A percentile compares a stretch with the other conserved stretches of the same genome.
Conservation (phyloP, 129 eudicot genomes). For the Centaurea solstitialis region DNA sequence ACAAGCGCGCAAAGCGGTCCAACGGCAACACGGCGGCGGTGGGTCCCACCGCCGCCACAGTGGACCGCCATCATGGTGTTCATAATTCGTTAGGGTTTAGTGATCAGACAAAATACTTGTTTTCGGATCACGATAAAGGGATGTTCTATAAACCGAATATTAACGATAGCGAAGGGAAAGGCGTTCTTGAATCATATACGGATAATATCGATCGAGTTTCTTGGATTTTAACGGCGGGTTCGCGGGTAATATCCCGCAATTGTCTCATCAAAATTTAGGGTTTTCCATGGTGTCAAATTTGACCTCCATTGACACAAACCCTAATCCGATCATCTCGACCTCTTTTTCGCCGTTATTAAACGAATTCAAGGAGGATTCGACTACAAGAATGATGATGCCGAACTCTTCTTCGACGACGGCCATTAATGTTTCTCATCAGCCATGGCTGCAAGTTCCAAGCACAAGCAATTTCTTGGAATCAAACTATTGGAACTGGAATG, state of each 20-base stretch:
- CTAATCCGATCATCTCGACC: conserved; percentile 21
- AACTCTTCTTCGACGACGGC: conserved; percentile 7
- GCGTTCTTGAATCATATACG: background rate
- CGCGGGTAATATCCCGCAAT: conserved; percentile 1
- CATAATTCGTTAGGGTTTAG: conserved; percentile 21
- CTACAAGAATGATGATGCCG: conserved; percentile 20
- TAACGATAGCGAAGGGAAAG: background rate
- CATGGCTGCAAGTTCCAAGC: conserved; percentile 45
- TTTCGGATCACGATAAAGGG: conserved; percentile 19
- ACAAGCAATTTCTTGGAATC: conserved; percentile 38
- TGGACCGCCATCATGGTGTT: background rate
- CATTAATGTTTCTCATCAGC: conserved; percentile 23
- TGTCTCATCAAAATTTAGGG: conserved; percentile 40
- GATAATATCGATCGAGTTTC: conserved; percentile 23
- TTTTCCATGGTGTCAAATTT: conserved; percentile 47
- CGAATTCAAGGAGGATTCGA: conserved; percentile 44
- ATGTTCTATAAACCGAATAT: conserved; percentile 21
- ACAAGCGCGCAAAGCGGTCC: conserved; percentile 61
- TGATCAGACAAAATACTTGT: conserved; percentile 15
- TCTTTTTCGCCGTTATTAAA: conserved; percentile 30
- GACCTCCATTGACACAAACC: conserved; percentile 35
- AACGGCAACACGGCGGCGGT: conserved; percentile 12
- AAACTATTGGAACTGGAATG: conserved; percentile 78
- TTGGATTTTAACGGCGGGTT: conserved; percentile 33
- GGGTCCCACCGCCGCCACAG: background rate